A percentile compares a stretch with the other conserved stretches of the same genome.
Conservation (phyloP, 495 filamentous ascomycete genomes). For the Neurospora discreta region DNA sequence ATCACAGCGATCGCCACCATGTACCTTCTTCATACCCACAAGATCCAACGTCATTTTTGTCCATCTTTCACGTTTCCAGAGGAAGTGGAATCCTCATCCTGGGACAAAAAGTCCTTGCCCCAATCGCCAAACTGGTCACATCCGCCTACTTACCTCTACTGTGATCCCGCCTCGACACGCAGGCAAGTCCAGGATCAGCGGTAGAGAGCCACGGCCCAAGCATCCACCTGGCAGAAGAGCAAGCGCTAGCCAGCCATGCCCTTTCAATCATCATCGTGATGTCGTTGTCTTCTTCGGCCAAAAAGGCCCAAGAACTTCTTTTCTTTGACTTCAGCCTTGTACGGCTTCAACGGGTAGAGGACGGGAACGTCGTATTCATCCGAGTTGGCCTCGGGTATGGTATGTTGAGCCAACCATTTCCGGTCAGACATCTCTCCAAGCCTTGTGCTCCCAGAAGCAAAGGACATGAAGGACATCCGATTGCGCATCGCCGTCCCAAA, state of each 20-base stretch:
- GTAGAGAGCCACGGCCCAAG: neutral
- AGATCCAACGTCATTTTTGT: neutral
- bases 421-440: constrained; percentile 25
- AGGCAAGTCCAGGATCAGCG: neutral
- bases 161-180: neutral
- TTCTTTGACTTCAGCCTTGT: constrained; percentile 16
- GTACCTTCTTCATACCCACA: neutral
- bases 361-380: constrained; percentile 21
- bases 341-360: constrained; percentile 21
- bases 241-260: neutral
- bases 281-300: constrained; percentile 5
- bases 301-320: constrained; percentile 21
- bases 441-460: constrained; percentile 24
- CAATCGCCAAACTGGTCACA: neutral
- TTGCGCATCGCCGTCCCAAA: constrained; percentile 5
- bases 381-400: constrained; percentile 2
- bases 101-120: neutral
- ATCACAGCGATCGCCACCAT: neutral
- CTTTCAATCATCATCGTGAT: neutral
- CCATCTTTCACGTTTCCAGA: neutral
- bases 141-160: neutral
- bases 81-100: neutral
- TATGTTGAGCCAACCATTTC: constrained; percentile 13
- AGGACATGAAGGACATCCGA: constrained; percentile 20
- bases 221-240: neutral